Evolutionary conservation across 2,329 filamentous ascomycete species (phyloP).

Genomic region (Ploettnerulaceae sp.): DNA sequence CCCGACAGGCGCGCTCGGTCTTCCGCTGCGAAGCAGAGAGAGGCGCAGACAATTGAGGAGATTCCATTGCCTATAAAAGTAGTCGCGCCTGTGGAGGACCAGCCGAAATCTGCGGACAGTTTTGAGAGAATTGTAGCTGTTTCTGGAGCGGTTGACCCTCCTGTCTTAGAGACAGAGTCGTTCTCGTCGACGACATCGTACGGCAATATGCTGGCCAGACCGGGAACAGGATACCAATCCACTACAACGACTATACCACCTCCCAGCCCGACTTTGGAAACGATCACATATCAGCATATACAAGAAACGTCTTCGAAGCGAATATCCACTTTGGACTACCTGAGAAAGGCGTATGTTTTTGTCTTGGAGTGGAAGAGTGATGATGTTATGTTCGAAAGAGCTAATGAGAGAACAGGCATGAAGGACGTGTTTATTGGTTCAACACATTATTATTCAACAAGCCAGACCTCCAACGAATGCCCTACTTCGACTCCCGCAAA

Average conservation of each 20-base stretch:
- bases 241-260: constrained; percentile 23
- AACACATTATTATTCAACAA: constrained; percentile 92
- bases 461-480: constrained; percentile 71
- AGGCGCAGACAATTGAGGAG: constrained; percentile 8
- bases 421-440: constrained; percentile 96
- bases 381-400: not conserved
- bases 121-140: constrained; percentile 18
- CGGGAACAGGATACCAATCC: constrained; percentile 27
- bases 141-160: constrained; percentile 16
- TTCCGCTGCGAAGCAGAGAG: constrained; percentile 15
- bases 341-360: constrained; percentile 76
- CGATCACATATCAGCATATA: constrained; percentile 53
- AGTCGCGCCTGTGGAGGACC: constrained; percentile 3
- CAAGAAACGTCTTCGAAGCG: constrained; percentile 86
- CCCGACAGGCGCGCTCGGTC: constrained; percentile 23
- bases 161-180: constrained; percentile 21
- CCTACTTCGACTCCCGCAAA: constrained; percentile 80
- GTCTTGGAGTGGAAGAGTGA: not conserved
- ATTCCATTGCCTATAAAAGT: constrained; percentile 14
- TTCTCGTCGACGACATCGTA: constrained; percentile 28
- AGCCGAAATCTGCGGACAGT: constrained; percentile 23
- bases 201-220: constrained; percentile 31
- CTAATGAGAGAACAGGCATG: constrained; percentile 56
- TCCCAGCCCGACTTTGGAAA: constrained; percentile 33
- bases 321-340: constrained; percentile 88